Percentiles rank a stretch among this genome's conserved stretches.
These are phyloP conservation scores for Wallacemonas sp. DNA, from an alignment of 208 protist species.

Conservation along the genomic window DNA sequence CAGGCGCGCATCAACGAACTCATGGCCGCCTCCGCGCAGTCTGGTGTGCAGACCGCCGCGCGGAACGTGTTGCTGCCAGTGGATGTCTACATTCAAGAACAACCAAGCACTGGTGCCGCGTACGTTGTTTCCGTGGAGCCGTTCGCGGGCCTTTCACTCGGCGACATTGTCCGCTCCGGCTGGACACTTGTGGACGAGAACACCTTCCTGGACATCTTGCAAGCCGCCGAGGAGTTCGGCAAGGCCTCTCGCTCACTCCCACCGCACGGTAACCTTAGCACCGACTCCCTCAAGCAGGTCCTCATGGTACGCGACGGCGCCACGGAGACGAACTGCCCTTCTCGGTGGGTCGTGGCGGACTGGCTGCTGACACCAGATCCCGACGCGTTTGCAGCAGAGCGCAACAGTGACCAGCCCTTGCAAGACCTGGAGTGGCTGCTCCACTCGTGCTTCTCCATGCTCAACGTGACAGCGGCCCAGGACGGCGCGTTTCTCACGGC, in stretches of 20 bases:
- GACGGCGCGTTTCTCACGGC: slow-evolving; percentile 43
- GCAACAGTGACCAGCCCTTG: slow-evolving; percentile 29
- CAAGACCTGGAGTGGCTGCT: slow-evolving; percentile 80
- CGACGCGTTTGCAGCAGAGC: slow-evolving; percentile 16
- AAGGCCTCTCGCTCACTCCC: slow-evolving; percentile 44
- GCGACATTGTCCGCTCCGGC: slow-evolving; percentile 80
- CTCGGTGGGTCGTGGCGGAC: slow-evolving; percentile 85
- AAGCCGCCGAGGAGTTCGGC: slow-evolving; percentile 64
- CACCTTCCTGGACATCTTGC: slow-evolving; percentile 68
- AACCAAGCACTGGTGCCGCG: slow-evolving; percentile 38
- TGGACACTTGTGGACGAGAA: slow-evolving; percentile 72
- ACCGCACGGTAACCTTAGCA: slow-evolving; percentile 73
- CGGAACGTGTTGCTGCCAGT: slow-evolving; percentile 56
- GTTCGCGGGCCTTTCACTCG: slow-evolving; percentile 75
- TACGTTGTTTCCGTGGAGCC: slow-evolving; percentile 69
- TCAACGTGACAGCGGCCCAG: slow-evolving; percentile 53
- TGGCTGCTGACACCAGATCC: slow-evolving; percentile 59
- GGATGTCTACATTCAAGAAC: slow-evolving; percentile 68
- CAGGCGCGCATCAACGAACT: slow-evolving; percentile 56
- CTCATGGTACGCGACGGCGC: slow-evolving; percentile 66
- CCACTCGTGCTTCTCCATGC: slow-evolving; percentile 71
- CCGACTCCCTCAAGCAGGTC: slow-evolving; percentile 63
- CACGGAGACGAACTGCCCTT: slow-evolving; percentile 49
- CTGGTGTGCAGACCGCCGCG: slow-evolving; percentile 14
- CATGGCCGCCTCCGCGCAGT: slow-evolving; percentile 29